These are phyloP conservation scores for Canavalia gladiata DNA, from an alignment of 306 rosid species.

Conservation along the genomic window DNA sequence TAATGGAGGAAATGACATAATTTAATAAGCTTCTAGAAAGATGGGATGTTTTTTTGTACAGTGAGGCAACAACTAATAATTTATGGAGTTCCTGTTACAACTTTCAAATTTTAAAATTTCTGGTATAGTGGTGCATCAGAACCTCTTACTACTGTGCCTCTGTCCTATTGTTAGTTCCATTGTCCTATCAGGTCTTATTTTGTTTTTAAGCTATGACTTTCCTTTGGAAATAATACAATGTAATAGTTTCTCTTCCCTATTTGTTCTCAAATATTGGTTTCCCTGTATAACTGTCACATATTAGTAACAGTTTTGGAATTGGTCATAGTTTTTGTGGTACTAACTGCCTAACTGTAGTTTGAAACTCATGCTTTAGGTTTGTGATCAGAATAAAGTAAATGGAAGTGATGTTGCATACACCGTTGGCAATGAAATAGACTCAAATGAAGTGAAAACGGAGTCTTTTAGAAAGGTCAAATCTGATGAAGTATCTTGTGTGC, in stretches of 20 bases:
- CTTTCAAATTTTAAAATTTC: slow-evolving; percentile 21
- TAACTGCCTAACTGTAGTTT: slow-evolving; percentile 45
- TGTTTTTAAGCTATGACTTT: slow-evolving; percentile 10
- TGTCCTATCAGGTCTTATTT: background rate
- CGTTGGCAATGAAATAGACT: slow-evolving; percentile 55
- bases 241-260: background rate
- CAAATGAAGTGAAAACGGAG: slow-evolving; percentile 61
- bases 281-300: background rate
- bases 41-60: slow-evolving; percentile 4
- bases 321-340: slow-evolving; percentile 38
- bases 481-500: slow-evolving; percentile 64
- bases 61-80: background rate
- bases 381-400: slow-evolving; percentile 68
- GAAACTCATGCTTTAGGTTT: slow-evolving; percentile 63
- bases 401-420: slow-evolving; percentile 55
- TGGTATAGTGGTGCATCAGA: slow-evolving; percentile 1
- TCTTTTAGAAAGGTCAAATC: slow-evolving; percentile 65
- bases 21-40: slow-evolving; percentile 37
- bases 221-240: slow-evolving; percentile 21
- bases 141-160: slow-evolving; percentile 17
- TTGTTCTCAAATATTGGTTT: slow-evolving; percentile 38
- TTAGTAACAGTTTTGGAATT: slow-evolving; percentile 22
- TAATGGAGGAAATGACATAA: slow-evolving; percentile 23
- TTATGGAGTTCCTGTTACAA: slow-evolving; percentile 3
- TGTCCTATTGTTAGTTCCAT: slow-evolving; percentile 28